Percentiles rank a stretch among this genome's conserved stretches.
phyloP scores from a whole-genome alignment of 495 filamentous ascomycete genomes.

The Aspergillus funiculosus region DNA sequence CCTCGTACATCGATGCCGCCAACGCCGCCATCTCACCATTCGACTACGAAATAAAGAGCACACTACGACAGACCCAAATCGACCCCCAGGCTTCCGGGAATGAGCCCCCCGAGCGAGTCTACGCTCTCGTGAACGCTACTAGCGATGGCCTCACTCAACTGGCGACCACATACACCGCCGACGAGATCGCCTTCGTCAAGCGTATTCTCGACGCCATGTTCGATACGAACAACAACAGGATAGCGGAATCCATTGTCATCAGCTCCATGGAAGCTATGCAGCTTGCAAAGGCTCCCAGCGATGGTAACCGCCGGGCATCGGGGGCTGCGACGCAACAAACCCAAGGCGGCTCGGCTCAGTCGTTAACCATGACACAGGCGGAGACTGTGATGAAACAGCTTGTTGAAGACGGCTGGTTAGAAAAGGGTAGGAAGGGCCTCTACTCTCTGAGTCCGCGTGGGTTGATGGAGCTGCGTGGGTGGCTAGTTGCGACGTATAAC shows the following conservation, averaged over 20 bases:
- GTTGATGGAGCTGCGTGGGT: constrained; percentile 76
- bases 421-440: constrained; percentile 61
- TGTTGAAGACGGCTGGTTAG: constrained; percentile 79
- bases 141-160: constrained; percentile 79
- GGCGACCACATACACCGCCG: constrained; percentile 71
- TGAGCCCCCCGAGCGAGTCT: constrained; percentile 41
- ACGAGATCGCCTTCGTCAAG: constrained; percentile 88
- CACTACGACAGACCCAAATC: constrained; percentile 52
- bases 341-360: constrained; percentile 42
- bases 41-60: constrained; percentile 79
- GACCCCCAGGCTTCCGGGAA: constrained; percentile 9
- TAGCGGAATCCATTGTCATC: constrained; percentile 75
- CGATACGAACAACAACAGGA: constrained; percentile 68
- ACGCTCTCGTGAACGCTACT: constrained; percentile 81
- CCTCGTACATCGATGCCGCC: constrained; percentile 59
- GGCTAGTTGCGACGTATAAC: constrained; percentile 82
- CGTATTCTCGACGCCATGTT: constrained; percentile 90
- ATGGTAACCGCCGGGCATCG: constrained; percentile 32
- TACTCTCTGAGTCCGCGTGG: constrained; percentile 71
- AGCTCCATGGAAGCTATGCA: constrained; percentile 66
- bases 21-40: constrained; percentile 68
- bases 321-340: constrained; percentile 31
- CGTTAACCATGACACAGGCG: constrained; percentile 69
- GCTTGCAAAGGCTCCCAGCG: constrained; percentile 27
- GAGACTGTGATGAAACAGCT: constrained; percentile 64